Conservation (phyloP, 106 monocot genomes). For the Dactylorhiza incarnata region DNA sequence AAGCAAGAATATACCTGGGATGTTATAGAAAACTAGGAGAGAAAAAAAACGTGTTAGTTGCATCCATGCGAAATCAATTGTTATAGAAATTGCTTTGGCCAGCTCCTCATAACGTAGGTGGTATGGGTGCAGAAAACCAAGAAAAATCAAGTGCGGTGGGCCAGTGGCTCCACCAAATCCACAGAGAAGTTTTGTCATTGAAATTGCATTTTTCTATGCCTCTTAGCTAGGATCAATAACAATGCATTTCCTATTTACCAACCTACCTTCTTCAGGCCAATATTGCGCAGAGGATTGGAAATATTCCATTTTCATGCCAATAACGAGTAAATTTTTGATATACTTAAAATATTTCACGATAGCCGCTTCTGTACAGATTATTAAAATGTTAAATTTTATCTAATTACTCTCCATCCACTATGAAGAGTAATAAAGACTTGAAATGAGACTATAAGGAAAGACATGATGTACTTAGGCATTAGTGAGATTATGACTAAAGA, state of each 20-base stretch:
- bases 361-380: neutral
- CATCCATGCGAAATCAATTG: neutral
- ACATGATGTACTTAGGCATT: no score
- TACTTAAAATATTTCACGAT: neutral
- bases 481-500: no score
- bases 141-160: neutral
- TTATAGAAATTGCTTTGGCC: neutral
- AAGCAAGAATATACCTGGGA: neutral
- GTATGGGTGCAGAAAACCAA: neutral
- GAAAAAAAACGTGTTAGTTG: neutral
- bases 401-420: no score
- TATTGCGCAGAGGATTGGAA: neutral
- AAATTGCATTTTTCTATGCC: neutral
- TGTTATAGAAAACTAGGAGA: neutral
- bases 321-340: neutral
- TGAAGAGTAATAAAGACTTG: no score
- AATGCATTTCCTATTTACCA: neutral
- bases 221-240: neutral
- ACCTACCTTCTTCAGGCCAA: no score
- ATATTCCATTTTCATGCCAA: neutral
- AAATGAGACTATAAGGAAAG: no score
- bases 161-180: neutral
- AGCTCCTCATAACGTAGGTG: neutral
- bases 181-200: neutral
- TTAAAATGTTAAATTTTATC: neutral